Conservation (phyloP, 1,284 basidiomycete species). For the Tremellales sp. region DNA sequence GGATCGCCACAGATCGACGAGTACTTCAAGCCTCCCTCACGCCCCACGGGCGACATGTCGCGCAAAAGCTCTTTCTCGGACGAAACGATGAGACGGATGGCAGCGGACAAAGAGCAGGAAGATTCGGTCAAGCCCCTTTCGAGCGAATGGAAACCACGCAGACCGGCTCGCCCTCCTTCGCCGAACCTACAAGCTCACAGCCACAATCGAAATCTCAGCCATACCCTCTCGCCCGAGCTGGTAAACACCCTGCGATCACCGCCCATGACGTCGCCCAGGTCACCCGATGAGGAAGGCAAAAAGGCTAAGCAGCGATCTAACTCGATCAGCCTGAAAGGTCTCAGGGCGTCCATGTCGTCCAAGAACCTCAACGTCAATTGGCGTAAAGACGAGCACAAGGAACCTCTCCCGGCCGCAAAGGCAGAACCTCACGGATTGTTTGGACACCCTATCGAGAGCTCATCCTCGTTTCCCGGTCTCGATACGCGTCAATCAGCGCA, state of each 20-base stretch:
- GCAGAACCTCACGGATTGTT: background rate
- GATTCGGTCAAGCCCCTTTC: background rate
- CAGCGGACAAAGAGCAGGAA: conserved; percentile 14
- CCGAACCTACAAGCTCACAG: conserved; percentile 20
- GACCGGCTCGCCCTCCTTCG: conserved; percentile 36
- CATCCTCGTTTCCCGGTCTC: conserved; percentile 5
- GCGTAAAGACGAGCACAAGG: conserved; percentile 1
- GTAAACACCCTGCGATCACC: background rate
- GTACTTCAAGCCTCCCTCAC: conserved; percentile 8
- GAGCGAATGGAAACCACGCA: conserved; percentile 25
- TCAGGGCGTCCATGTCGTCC: conserved; percentile 20
- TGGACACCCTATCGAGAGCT: background rate
- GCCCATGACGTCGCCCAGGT: background rate
- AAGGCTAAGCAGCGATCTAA: conserved; percentile 10
- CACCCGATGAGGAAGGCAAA: background rate
- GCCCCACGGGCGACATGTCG: background rate
- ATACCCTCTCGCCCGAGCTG: conserved; percentile 30
- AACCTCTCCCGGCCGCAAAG: background rate
- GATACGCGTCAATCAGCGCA: background rate
- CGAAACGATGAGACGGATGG: conserved; percentile 37
- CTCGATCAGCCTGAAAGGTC: conserved; percentile 16
- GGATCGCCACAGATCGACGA: conserved; percentile 5
- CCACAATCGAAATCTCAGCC: conserved; percentile 10
- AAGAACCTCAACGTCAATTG: conserved; percentile 17
- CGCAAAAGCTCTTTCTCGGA: conserved; percentile 15